These are phyloP conservation scores for Rostrohypoxylon terebratum DNA, from an alignment of 495 filamentous ascomycete genomes.

Conservation along the genomic window DNA sequence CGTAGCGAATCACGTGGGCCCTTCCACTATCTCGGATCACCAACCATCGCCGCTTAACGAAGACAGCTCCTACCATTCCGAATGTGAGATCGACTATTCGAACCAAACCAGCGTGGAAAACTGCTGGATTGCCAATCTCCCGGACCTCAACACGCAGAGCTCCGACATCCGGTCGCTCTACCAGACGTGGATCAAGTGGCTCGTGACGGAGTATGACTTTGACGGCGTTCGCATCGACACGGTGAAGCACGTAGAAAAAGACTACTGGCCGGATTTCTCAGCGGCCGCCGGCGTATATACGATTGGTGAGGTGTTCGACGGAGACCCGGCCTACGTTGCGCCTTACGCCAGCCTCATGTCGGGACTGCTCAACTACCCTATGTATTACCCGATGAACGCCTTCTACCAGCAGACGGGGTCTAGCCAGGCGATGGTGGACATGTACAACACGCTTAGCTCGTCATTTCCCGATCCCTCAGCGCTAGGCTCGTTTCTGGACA, in stretches of 20 bases:
- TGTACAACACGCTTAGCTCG: constrained; percentile 66
- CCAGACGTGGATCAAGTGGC: constrained; percentile 71
- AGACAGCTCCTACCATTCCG: constrained; percentile 71
- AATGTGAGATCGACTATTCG: constrained; percentile 75
- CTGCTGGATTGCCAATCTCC: constrained; percentile 77
- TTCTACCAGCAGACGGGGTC: constrained; percentile 71
- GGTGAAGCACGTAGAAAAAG: constrained; percentile 75
- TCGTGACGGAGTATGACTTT: constrained; percentile 77
- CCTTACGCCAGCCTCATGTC: constrained; percentile 73
- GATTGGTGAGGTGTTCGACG: constrained; percentile 75
- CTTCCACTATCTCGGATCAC: constrained; percentile 18
- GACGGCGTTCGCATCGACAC: constrained; percentile 85
- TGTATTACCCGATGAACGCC: constrained; percentile 62
- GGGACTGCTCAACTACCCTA: constrained; percentile 77
- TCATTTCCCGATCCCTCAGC: constrained; percentile 49
- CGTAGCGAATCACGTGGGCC: constrained; percentile 81
- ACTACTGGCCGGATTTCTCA: constrained; percentile 75
- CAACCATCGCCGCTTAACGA: constrained; percentile 34
- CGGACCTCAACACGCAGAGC: constrained; percentile 76
- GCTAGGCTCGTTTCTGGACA: constrained; percentile 78
- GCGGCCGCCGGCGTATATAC: constrained; percentile 76
- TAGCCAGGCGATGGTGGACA: constrained; percentile 69
- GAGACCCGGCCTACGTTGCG: constrained; percentile 69
- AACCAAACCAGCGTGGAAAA: constrained; percentile 61
- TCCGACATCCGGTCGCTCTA: constrained; percentile 67